Base-by-base conservation (phyloP, 2,329 filamentous ascomycete genomes). In the Thelonectria blattea region DNA sequence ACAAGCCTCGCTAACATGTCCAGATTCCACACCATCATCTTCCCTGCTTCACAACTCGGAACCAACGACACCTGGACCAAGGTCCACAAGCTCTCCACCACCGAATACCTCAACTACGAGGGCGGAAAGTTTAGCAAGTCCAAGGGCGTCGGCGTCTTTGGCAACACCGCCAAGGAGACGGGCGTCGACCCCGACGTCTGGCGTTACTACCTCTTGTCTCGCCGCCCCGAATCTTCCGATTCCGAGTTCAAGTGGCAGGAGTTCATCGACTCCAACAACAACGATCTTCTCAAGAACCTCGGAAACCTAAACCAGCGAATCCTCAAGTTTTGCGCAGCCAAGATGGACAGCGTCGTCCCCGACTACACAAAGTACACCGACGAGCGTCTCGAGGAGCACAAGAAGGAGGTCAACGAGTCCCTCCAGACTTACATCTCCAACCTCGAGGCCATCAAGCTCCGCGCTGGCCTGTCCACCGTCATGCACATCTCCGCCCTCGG, bases 121-220 rank as follows among this genome's bases (percentile, higher is more conserved):
- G 87, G 87, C 61, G 91, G 91, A 66, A 97, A 97, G 75, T 97
- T 97, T 80, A 93, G 90, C 74, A 97, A 97, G 78, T 95, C 91
- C 52, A 86, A 92, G 69, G 91, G 91, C 32, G 86, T 97, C 39
- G 93, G 93, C 70, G 93, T 97, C 1, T 97, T 97, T 72, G 93
- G 93, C 52, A 93, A 91, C 78, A 92, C 91, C 71, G 93, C 92
- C 48, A 90, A 91, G 77, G 89, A 96, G 56, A 97, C 92, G 9
- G 93, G 92, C 18, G 85, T 97, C 17, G 85, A 90, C 15, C 82
- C 92, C 0, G 91, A 94, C 64, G 91, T 97, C n/a, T 97, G 93
- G 92, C 85, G 93, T 67, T 97, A 94, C 78, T 97, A 95, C 79
- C 85, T 97, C 20, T 83, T 97, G 39, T 90, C 92, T 46, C 89